A percentile compares a stretch with the other conserved stretches of the same genome.
Evolutionary conservation across 768 basidiomycete genomes (phyloP).

Genomic region (Nidula microcarpa): DNA sequence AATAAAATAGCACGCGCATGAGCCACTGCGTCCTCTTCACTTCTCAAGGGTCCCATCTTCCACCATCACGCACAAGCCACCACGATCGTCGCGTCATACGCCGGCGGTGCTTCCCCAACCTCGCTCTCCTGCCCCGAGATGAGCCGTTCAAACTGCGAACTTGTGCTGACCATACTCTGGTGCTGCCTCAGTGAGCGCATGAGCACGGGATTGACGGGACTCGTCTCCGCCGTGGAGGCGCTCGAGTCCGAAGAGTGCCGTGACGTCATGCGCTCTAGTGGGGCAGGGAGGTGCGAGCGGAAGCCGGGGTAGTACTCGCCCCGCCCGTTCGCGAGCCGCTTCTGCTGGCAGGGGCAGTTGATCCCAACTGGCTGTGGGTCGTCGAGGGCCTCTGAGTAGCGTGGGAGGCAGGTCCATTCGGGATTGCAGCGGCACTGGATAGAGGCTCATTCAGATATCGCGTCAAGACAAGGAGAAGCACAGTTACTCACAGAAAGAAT

Average conservation of each 20-base stretch:
- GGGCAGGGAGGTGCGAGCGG: constrained; percentile 8
- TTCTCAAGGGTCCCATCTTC: too few relatives aligned
- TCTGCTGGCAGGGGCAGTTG: constrained; percentile 44
- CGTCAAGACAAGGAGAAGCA: neutral
- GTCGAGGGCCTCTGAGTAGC: constrained; percentile 55
- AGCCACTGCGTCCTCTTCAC: too few relatives aligned
- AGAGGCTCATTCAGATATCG: neutral
- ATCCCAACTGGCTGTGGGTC: constrained; percentile 26
- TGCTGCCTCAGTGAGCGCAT: constrained; percentile 24
- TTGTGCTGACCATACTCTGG: constrained; percentile 38
- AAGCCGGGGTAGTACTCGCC: constrained; percentile 3
- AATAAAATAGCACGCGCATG: too few relatives aligned
- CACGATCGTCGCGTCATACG: constrained; percentile 40
- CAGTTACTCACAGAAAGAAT: constrained; percentile 72
- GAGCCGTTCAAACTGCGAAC: constrained; percentile 69
- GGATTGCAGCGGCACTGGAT: constrained; percentile 76
- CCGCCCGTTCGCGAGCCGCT: constrained; percentile 7
- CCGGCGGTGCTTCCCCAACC: constrained; percentile 80
- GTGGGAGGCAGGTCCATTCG: constrained; percentile 76
- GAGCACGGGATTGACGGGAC: constrained; percentile 22
- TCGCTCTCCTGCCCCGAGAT: constrained; percentile 81
- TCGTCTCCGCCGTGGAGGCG: constrained; percentile 31
- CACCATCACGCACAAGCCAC: neutral
- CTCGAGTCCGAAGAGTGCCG: constrained; percentile 30
- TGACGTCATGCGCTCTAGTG: constrained; percentile 26